These are phyloP conservation scores for Daldinia eschscholtzii DNA, from an alignment of 2,329 filamentous ascomycete species.

Conservation along the genomic window DNA sequence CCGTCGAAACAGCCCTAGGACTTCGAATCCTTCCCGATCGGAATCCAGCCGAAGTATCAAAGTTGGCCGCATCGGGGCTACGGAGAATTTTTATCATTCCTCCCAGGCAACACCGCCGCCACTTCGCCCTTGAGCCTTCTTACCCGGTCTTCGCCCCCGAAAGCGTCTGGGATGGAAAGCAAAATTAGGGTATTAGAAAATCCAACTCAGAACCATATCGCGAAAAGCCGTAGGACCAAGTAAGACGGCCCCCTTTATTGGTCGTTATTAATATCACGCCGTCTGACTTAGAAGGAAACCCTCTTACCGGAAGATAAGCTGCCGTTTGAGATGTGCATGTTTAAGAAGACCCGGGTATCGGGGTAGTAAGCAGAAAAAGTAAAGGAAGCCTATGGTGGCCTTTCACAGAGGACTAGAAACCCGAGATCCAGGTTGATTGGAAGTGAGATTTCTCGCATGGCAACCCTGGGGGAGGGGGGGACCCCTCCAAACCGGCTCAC, in stretches of 20 bases:
- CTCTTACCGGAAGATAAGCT: neutral
- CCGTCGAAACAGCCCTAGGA: conserved; percentile 18
- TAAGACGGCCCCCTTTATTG: neutral
- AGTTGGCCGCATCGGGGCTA: conserved; percentile 4
- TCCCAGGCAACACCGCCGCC: conserved; percentile 11
- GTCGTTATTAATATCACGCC: neutral
- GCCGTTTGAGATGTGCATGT: neutral
- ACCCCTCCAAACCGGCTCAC: conserved; percentile 6
- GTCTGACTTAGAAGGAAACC: neutral
- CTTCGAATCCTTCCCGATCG: conserved; percentile 30
- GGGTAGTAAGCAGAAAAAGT: conserved; percentile 1
- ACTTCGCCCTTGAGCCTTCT: neutral
- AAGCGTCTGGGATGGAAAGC: neutral
- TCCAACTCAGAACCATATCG: conserved; percentile 3
- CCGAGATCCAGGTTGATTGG: conserved; percentile 11
- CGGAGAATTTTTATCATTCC: conserved; percentile 33
- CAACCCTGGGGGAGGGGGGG: conserved; percentile 13
- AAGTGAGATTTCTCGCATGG: conserved; percentile 30
- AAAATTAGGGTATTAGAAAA: conserved; percentile 1
- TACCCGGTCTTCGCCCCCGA: neutral
- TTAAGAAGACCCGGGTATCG: neutral
- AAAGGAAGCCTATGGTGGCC: conserved; percentile 11
- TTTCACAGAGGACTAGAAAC: conserved; percentile 1
- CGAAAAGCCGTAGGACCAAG: neutral
- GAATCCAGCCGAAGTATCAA: conserved; percentile 32